phyloP scores from a whole-genome alignment of 495 filamentous ascomycete species.

The Talaromyces nanjingensis region DNA sequence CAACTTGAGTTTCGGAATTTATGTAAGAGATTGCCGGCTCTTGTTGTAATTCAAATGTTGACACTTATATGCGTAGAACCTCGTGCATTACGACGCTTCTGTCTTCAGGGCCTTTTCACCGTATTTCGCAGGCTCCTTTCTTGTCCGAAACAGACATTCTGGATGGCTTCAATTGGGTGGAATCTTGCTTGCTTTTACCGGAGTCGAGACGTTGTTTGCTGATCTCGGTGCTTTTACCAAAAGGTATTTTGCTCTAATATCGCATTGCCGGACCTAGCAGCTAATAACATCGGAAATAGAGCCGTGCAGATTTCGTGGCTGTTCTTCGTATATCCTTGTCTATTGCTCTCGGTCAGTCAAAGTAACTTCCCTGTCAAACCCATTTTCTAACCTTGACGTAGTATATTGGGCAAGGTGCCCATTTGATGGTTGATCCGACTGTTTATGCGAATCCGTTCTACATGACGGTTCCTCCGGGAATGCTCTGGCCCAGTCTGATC shows the following conservation, averaged over 20 bases:
- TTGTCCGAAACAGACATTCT: conserved; percentile 51
- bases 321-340: conserved; percentile 55
- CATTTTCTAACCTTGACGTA: neutral
- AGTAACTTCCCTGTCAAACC: neutral
- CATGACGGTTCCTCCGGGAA: conserved; percentile 57
- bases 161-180: conserved; percentile 66
- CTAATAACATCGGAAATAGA: conserved; percentile 12
- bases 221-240: conserved; percentile 63
- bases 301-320: conserved; percentile 64
- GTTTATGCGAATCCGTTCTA: conserved; percentile 70
- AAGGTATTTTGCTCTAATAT: conserved; percentile 16
- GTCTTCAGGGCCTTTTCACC: conserved; percentile 67
- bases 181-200: conserved; percentile 64
- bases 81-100: conserved; percentile 53
- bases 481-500: conserved; percentile 57
- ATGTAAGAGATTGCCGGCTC: conserved; percentile 26
- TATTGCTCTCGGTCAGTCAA: conserved; percentile 47
- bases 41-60: neutral
- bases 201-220: conserved; percentile 69
- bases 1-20: conserved; percentile 62
- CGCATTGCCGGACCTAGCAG: conserved; percentile 9
- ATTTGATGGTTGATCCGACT: conserved; percentile 52
- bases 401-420: conserved; percentile 70
- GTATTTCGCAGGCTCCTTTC: conserved; percentile 53
- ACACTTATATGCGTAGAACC: conserved; percentile 29